Base-by-base conservation (phyloP, 805 yeast species). In the Saccharomycopsis vini region DNA sequence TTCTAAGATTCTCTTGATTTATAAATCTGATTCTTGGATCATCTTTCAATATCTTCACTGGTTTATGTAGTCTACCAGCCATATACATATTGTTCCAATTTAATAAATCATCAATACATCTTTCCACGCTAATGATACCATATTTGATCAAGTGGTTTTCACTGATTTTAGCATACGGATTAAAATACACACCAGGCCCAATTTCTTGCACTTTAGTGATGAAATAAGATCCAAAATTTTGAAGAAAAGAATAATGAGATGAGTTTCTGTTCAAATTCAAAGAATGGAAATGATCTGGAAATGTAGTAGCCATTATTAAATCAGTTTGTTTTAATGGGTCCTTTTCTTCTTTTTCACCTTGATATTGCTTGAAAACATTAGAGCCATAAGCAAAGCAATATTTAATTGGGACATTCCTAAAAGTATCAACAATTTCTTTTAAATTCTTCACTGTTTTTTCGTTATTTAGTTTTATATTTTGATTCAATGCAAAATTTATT, bases 301-400 rank as follows among this genome's bases (percentile, higher is more conserved):
- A 73, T 0, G 81, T 71, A 2, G 89, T 97, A 1, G 85, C 87
- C 54, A 83, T 78, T 10, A 90, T 82, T 61, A 92, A 62, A 59
- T 92, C 98, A 10, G 86, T 75, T 60, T 92, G 97, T 1, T 36
- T 42, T 0, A 88, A 81, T 29, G 71, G 69, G 10, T 60, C 57
- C 9, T 58, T 52, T 2, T 52, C 54, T 50, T 73, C 70, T n/a
- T 66, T 62, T 3, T 78, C 80, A n/a, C n/a, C n/a, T n/a, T n/a
- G n/a, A n/a, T n/a, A n/a, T 59, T 90, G 98, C 30, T 76, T 71
- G 55, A 92, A 84, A 1, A 92, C 95, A 3, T 95, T 95, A 5
- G 95, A 83, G 2, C 98, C 98, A 61, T 90, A 90, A 0, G 97
- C 98, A 62, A 90, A 84, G 1, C 95, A 80, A 54, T 75, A 83